Conservation (phyloP, 2,329 filamentous ascomycete genomes). For the Ceratocystis eucalypticola region DNA sequence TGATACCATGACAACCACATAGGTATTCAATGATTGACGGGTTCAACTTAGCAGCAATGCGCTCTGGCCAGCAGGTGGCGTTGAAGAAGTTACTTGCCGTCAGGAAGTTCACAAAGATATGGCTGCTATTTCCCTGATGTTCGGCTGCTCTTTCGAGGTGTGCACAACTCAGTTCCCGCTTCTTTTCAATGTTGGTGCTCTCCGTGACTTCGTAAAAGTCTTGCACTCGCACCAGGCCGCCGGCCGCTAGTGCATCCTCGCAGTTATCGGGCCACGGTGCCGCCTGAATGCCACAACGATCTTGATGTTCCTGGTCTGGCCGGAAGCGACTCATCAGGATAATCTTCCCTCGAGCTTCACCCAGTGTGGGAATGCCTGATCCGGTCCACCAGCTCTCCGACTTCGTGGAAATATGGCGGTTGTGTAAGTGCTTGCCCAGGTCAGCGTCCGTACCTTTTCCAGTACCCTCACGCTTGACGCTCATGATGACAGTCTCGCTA, state of each 20-base stretch:
- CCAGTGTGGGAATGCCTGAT: conserved; percentile 61
- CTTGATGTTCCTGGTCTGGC: conserved; percentile 41
- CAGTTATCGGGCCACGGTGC: conserved; percentile 78
- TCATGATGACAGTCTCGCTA: conserved; percentile 71
- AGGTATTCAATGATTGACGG: conserved; percentile 55
- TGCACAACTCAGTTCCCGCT: conserved; percentile 58
- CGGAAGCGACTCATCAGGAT: conserved; percentile 72
- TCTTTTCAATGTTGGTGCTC: conserved; percentile 61
- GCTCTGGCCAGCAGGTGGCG: conserved; percentile 80
- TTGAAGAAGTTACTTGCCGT: conserved; percentile 93
- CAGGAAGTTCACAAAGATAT: conserved; percentile 68
- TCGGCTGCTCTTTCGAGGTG: conserved; percentile 63
- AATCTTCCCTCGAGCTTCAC: conserved; percentile 67
- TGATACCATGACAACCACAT: conserved; percentile 42
- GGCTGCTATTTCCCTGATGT: conserved; percentile 21
- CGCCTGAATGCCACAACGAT: conserved; percentile 44
- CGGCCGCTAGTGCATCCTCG: conserved; percentile 54
- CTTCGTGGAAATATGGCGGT: conserved; percentile 51
- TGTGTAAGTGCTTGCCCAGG: conserved; percentile 57
- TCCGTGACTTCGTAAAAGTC: conserved; percentile 86
- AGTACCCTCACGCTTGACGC: conserved; percentile 79
- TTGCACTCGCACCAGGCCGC: conserved; percentile 70
- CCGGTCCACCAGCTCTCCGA: conserved; percentile 62
- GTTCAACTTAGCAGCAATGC: conserved; percentile 77
- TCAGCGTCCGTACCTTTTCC: conserved; percentile 69